Base-by-base conservation (phyloP, 2,329 filamentous ascomycete species). In the Neofusicoccum cordaticola region DNA sequence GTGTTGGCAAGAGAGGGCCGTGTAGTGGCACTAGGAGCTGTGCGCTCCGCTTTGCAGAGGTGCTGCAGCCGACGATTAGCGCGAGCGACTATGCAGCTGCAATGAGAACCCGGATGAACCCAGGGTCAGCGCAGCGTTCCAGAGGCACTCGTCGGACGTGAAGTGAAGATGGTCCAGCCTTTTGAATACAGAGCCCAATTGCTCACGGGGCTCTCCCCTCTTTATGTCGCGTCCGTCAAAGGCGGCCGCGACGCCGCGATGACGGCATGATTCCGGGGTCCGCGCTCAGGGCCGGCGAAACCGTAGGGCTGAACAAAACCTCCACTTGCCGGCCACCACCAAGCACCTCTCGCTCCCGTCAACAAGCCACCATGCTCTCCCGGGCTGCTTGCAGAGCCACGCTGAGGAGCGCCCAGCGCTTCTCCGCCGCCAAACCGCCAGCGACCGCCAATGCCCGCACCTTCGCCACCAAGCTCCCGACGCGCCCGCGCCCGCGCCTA, bases 351-450 rank as follows among this genome's bases (percentile, higher is more conserved):
- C 67, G 63, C 62, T 37, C 60, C 53, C 27, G 27, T 62, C 65
- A 65, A 45, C 65, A 68, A 34, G 35, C 15, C 66, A 68, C 56
- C 67, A 81, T 81, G 79, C 73, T 79, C 34, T 71, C 71, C 48
- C 71, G 75, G 66, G 69, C 73, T n/a, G 50, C 74, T 19, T 69
- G 70, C n/a, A 73, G 71, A 17, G 69, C 72, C 19, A 64, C 70
- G 7, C 66, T 70, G 8, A 68, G 72, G 67, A n/a, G 65, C 67
- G 52, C 41, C 37, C 39, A 65, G 69, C 51, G 52, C 66, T 70
- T 42, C 67, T 69, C 37, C 72, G 67, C 66, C 71, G 70, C 67
- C 71, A 75, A 67, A 65, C 68, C 39, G 8, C 72, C 69, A 42
- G 69, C 7, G 58, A 69, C 31, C n/a, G 67, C 44, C 68, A 39